Conservation (phyloP, 129 eudicot genomes). For the Flaveria linearis region DNA sequence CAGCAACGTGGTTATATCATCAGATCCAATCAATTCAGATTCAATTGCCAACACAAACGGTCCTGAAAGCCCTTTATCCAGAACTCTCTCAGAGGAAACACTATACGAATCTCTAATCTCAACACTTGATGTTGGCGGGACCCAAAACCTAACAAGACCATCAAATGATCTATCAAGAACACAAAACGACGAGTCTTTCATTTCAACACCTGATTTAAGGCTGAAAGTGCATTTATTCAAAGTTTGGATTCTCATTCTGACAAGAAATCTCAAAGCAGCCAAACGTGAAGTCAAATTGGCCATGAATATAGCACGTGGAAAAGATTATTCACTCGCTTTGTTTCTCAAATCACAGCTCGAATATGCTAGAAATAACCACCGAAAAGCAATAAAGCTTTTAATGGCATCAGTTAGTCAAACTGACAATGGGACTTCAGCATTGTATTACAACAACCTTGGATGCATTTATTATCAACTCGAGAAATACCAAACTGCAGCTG, state of each 20-base stretch:
- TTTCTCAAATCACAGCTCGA: slow-evolving; percentile 90
- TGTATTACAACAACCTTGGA: slow-evolving; percentile 80
- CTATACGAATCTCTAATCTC: slow-evolving; percentile 67
- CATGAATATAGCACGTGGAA: slow-evolving; percentile 75
- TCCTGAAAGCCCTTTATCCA: slow-evolving; percentile 64
- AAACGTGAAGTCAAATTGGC: slow-evolving; percentile 92
- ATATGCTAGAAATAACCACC: slow-evolving; percentile 75
- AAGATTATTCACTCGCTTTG: slow-evolving; percentile 72
- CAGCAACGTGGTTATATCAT: slow-evolving; percentile 39
- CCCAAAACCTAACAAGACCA: slow-evolving; percentile 55
- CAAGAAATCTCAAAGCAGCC: slow-evolving; percentile 82
- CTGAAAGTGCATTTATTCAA: slow-evolving; percentile 81
- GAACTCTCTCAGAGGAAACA: slow-evolving; percentile 80
- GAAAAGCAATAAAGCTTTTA: slow-evolving; percentile 81
- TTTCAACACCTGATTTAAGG: slow-evolving; percentile 53
- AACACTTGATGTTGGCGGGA: slow-evolving; percentile 58
- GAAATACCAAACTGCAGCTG: slow-evolving; percentile 66
- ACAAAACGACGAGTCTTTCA: slow-evolving; percentile 58
- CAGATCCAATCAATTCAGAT: slow-evolving; percentile 57
- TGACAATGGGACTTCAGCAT: slow-evolving; percentile 57
- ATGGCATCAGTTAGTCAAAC: slow-evolving; percentile 66
- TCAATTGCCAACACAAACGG: slow-evolving; percentile 43
- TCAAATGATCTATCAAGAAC: slow-evolving; percentile 50
- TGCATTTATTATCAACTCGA: slow-evolving; percentile 79
- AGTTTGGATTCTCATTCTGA: slow-evolving; percentile 65